phyloP scores from a whole-genome alignment of 2,329 filamentous ascomycete species.

The Phyllosticta citrichinensis region DNA sequence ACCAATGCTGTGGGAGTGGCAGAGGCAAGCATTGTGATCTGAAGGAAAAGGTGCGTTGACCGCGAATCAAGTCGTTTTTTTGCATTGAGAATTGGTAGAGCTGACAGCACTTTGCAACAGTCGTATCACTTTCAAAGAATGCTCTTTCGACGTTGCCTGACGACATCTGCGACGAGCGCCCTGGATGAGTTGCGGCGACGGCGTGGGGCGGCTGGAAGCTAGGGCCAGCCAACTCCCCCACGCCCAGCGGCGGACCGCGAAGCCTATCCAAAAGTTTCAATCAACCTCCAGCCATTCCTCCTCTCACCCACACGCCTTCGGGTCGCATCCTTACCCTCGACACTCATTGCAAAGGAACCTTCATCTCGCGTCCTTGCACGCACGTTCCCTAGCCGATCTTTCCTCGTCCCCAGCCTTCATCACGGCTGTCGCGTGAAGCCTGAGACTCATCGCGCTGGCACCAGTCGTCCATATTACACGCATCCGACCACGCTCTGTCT shows the following conservation, averaged over 20 bases:
- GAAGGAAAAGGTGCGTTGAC: too few species aligned
- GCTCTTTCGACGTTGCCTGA: too few species aligned
- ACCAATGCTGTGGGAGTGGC: too few species aligned
- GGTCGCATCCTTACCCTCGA: too few species aligned
- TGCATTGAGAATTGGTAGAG: too few species aligned
- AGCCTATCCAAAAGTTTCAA: constrained; percentile 10
- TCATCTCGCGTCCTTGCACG: not conserved
- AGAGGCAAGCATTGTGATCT: too few species aligned
- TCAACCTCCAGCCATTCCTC: constrained; percentile 3
- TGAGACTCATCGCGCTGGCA: not conserved
- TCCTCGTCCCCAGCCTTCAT: not conserved
- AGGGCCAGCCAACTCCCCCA: not conserved
- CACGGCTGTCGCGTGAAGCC: not conserved
- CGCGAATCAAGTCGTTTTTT: too few species aligned
- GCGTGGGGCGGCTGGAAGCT: not conserved
- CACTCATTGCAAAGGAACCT: not conserved
- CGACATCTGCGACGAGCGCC: too few species aligned
- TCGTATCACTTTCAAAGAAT: too few species aligned
- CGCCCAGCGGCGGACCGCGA: not conserved
- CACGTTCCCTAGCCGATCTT: not conserved
- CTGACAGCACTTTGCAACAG: too few species aligned
- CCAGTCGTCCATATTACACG: not conserved
- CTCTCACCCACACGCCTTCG: not conserved
- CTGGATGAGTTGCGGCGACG: not conserved
- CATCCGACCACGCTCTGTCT: not conserved